These are phyloP conservation scores for Paratrimastix pyriformis DNA, from an alignment of 78 protist species.

Conservation along the genomic window DNA sequence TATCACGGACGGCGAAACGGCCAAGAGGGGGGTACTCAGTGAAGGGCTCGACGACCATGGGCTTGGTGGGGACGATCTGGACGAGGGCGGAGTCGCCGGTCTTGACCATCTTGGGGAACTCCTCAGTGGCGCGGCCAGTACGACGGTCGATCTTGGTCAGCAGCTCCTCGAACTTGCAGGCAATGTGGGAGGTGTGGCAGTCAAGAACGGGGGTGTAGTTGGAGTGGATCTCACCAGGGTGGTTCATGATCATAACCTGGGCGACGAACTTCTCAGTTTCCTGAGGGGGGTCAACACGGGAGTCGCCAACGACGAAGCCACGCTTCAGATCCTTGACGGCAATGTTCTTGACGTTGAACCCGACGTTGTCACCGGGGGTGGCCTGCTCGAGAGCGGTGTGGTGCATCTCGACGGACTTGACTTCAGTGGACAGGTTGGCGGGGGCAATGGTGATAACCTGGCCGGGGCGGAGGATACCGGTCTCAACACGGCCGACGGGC, in stretches of 20 bases:
- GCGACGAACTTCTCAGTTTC: conserved; percentile 73
- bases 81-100: conserved; percentile 85
- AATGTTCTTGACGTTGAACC: conserved; percentile 89
- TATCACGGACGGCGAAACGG: conserved; percentile 95
- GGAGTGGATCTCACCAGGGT: conserved; percentile 82
- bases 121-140: conserved; percentile 67
- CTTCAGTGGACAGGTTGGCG: conserved; percentile 68
- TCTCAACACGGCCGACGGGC: conserved; percentile 95
- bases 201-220: conserved; percentile 92
- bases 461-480: conserved; percentile 85
- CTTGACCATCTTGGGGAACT: conserved; percentile 64
- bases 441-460: conserved; percentile 84
- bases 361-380: conserved; percentile 53
- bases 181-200: conserved; percentile 96
- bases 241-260: conserved; percentile 90
- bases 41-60: conserved; percentile 92
- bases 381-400: conserved; percentile 67
- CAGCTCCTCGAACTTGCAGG: conserved; percentile 80
- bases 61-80: conserved; percentile 72
- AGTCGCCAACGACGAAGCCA: conserved; percentile 79
- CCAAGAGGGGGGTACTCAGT: conserved; percentile 89
- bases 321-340: conserved; percentile 84
- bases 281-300: conserved; percentile 74
- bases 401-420: conserved; percentile 96
- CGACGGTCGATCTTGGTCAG: conserved; percentile 76